A percentile compares a stretch with the other conserved stretches of the same genome.
Conservation (phyloP, 2,329 filamentous ascomycete genomes). For the Cercospora citrullina region DNA sequence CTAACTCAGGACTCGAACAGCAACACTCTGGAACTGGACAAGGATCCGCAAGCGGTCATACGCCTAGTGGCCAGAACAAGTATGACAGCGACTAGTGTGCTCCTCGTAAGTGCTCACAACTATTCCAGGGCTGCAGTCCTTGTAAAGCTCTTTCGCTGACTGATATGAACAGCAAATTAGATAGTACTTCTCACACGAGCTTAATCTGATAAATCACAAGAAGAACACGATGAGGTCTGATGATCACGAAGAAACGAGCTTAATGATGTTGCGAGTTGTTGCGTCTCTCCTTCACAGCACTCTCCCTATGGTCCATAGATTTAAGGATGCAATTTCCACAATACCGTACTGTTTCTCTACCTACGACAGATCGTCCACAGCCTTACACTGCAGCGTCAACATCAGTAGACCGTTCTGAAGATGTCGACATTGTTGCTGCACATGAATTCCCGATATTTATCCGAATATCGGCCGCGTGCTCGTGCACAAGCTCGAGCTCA, state of each 20-base stretch:
- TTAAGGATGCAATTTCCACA: background rate
- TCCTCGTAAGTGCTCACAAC: background rate
- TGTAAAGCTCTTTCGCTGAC: background rate
- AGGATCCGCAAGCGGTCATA: background rate
- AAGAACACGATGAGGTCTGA: background rate
- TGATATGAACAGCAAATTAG: background rate
- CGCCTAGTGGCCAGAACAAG: background rate
- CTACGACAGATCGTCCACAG: background rate
- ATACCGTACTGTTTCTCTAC: background rate
- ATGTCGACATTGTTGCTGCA: background rate
- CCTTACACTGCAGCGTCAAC: background rate
- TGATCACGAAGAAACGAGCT: background rate
- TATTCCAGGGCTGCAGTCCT: background rate
- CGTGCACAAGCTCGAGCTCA: background rate
- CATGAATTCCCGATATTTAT: background rate
- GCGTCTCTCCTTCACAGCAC: background rate
- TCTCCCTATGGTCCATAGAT: background rate
- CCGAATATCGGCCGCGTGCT: background rate
- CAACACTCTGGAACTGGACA: background rate
- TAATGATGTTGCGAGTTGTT: background rate
- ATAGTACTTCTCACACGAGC: background rate
- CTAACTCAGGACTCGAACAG: background rate
- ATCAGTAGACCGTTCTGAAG: background rate
- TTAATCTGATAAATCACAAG: background rate
- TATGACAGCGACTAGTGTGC: background rate